Base-by-base conservation (phyloP, 768 basidiomycete species). In the Agaricus blazei region DNA sequence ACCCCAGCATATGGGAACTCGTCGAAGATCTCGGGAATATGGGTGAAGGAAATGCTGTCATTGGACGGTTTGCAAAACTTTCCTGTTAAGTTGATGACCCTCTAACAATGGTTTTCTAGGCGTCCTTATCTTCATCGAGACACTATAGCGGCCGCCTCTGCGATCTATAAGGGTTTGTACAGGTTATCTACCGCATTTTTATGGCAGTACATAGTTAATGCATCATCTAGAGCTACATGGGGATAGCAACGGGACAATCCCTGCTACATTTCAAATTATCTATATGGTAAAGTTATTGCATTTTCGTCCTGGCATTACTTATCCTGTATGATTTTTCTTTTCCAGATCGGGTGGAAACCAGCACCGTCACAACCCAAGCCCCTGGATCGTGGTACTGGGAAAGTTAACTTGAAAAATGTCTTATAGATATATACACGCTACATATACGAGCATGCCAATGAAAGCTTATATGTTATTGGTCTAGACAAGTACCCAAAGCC, bases 1-100 rank as follows among this genome's bases (percentile, higher is more conserved):
- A 98, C 65, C 97, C 97, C 0, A 88, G 85, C 44, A 95, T 98
- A 80, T 98, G 90, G 87, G 96, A 98, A 65, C 80, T 99, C 12
- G 77, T 98, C 69, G 84, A 93, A 54, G 97, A 99, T 68, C 70
- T 99, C n/a, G 79, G 82, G 50, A 85, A 92, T 66, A 99, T 99
- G 97, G 97, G 97, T 19, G 97, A 99, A 67, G 84, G 82, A 48
- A 98, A 97, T 65, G 93, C 94, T 9, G 81, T 98, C 43, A 72
- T 95, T 31, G 92, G 90, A 63, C 76, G 93, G 87, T 91, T 58
- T 44, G 77, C 64, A 2, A 51, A 29, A 29, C 36, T 23, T 4
- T n/a, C 41, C 4, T 12, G 49, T 43, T 26, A 28, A 11, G 9
- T 44, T 24, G 31, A 19, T 19, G 19, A 9, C 26, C 37, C 29